Evolutionary conservation across 495 filamentous ascomycete genomes (phyloP).

Genomic region (Xylaria grammica): DNA sequence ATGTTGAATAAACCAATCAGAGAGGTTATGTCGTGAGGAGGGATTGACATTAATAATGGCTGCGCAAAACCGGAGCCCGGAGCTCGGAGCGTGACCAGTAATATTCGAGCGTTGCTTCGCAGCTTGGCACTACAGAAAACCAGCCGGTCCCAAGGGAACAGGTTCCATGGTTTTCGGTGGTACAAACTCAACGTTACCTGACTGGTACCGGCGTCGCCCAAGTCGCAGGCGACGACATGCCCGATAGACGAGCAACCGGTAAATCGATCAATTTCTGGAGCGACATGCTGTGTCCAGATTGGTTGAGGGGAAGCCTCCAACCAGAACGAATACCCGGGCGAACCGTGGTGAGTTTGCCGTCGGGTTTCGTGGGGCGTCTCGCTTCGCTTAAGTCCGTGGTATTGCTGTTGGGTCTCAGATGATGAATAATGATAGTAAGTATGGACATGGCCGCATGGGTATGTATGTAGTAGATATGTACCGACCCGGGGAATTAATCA

Average conservation of each 20-base stretch:
- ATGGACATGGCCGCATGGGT: no score
- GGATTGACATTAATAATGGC: not conserved
- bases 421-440: no score
- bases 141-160: not conserved
- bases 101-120: slow-evolving; percentile 14
- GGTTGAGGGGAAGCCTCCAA: not conserved
- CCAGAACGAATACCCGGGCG: not conserved
- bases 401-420: not conserved
- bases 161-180: slow-evolving; percentile 9
- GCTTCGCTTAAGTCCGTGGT: slow-evolving; percentile 4
- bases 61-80: not conserved
- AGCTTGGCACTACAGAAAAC: not conserved
- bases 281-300: not conserved
- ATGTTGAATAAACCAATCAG: not conserved
- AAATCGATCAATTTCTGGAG: not conserved
- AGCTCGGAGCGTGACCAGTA: not conserved
- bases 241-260: not conserved
- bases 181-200: slow-evolving; percentile 1
- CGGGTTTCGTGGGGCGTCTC: not conserved
- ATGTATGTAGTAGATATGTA: not conserved
- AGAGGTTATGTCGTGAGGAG: no score
- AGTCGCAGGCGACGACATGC: not conserved
- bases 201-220: not conserved
- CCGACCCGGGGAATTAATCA: not conserved
- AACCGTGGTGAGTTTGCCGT: not conserved